Evolutionary conservation across 2,329 filamentous ascomycete genomes (phyloP).

Genomic region (Trichoderma guizhouense): DNA sequence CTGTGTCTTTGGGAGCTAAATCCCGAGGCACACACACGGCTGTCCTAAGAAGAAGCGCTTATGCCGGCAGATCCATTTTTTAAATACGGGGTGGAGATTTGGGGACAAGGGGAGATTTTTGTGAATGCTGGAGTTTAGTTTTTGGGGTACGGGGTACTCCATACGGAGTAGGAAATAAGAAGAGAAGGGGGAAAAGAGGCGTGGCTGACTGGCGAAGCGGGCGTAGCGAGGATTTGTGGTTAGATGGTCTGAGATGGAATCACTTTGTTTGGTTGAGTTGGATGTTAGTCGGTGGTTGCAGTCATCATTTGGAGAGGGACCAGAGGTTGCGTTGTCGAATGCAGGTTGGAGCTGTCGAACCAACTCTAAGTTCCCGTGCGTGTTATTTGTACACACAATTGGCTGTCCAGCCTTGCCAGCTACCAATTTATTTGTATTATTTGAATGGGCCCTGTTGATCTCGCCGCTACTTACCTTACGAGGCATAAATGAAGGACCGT

Average conservation of each 20-base stretch:
- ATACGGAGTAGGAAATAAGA: neutral
- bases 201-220: neutral
- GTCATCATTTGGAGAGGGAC: neutral
- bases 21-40: constrained; percentile 4
- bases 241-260: neutral
- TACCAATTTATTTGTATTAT: neutral
- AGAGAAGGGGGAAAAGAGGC: neutral
- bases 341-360: neutral
- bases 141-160: neutral
- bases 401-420: neutral
- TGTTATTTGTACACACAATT: neutral
- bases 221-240: neutral
- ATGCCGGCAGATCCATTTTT: constrained; percentile 18
- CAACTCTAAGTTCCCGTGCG: neutral
- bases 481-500: neutral
- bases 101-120: neutral
- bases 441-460: neutral
- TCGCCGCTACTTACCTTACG: neutral
- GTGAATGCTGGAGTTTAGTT: neutral
- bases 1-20: neutral
- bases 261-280: neutral
- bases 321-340: neutral
- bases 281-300: neutral
- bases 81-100: neutral
- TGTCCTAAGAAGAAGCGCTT: neutral